These are phyloP conservation scores for Diaporthe citri DNA, from an alignment of 2,329 filamentous ascomycete genomes.

Conservation along the genomic window DNA sequence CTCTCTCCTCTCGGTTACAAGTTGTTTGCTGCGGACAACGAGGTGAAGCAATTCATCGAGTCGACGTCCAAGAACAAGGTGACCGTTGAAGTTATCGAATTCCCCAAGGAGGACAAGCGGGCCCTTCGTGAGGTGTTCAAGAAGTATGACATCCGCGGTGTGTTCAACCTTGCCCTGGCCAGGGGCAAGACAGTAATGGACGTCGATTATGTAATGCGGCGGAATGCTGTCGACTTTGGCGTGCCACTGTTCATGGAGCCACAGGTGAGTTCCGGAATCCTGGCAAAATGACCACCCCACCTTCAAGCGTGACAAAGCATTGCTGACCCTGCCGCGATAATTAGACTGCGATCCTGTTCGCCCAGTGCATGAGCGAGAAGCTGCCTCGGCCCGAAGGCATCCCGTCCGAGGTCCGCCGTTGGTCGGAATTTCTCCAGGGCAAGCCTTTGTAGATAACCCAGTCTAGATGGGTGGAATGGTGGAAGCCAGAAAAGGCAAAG, in stretches of 20 bases:
- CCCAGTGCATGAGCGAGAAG: conserved; percentile 97
- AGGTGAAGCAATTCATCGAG: conserved; percentile 89
- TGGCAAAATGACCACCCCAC: background rate
- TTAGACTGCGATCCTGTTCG: conserved; percentile 94
- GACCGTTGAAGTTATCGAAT: conserved; percentile 90
- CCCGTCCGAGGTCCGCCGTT: conserved; percentile 89
- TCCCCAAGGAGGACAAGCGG: conserved; percentile 96
- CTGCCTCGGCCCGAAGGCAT: conserved; percentile 90
- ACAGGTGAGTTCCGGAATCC: conserved; percentile 73
- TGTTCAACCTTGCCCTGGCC: conserved; percentile 91
- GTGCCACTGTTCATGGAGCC: conserved; percentile 99
- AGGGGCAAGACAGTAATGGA: conserved; percentile 88
- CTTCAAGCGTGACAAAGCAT: conserved; percentile 5
- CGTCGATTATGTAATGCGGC: conserved; percentile 97
- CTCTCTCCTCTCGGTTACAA: conserved; percentile 93
- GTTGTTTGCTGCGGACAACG: conserved; percentile 85
- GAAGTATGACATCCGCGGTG: conserved; percentile 95
- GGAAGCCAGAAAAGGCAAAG: conserved; percentile 27
- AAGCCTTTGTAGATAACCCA: conserved; percentile 75
- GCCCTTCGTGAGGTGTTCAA: conserved; percentile 94
- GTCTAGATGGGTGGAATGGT: conserved; percentile 22
- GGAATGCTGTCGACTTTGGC: conserved; percentile 98
- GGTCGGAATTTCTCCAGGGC: conserved; percentile 94
- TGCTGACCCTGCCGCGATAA: conserved; percentile 47
- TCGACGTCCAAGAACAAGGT: conserved; percentile 74